phyloP scores from a whole-genome alignment of 805 yeast genomes.

The Pichia scutulata region DNA sequence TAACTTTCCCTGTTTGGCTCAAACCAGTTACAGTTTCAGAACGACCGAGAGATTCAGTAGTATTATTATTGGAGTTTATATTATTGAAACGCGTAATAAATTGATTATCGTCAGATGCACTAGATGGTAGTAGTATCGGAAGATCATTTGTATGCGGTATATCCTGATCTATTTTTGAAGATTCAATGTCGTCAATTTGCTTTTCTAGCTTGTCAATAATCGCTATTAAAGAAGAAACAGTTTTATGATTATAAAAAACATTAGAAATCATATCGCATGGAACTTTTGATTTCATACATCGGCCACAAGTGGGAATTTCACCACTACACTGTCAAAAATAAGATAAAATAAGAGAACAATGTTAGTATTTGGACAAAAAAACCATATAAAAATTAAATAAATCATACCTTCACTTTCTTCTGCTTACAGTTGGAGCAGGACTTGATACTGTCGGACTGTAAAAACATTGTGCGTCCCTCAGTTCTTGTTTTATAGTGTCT shows the following conservation, averaged over 20 bases:
- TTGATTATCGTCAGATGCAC: neutral
- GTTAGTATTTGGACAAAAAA: neutral
- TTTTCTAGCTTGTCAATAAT: constrained; percentile 14
- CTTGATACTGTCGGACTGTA: constrained; percentile 15
- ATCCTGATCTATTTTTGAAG: neutral
- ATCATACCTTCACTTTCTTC: constrained; percentile 20
- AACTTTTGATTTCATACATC: constrained; percentile 14
- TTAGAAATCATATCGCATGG: constrained; percentile 18
- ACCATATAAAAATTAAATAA: neutral
- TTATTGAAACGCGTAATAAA: neutral
- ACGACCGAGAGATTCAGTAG: neutral
- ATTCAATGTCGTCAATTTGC: constrained; percentile 3
- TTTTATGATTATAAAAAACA: constrained; percentile 18
- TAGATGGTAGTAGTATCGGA: neutral
- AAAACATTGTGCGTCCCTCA: neutral
- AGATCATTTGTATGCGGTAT: neutral
- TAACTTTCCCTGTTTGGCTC: neutral
- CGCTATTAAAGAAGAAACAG: constrained; percentile 13
- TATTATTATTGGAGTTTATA: neutral
- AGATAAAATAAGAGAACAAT: neutral
- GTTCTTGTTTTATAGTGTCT: no score
- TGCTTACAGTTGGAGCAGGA: constrained; percentile 19
- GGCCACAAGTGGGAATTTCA: constrained; percentile 17
- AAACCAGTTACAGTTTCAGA: neutral
- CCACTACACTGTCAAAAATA: constrained; percentile 16